Evolutionary conservation across 2,329 filamentous ascomycete genomes (phyloP).

Genomic region (Scedosporium dehoogii): DNA sequence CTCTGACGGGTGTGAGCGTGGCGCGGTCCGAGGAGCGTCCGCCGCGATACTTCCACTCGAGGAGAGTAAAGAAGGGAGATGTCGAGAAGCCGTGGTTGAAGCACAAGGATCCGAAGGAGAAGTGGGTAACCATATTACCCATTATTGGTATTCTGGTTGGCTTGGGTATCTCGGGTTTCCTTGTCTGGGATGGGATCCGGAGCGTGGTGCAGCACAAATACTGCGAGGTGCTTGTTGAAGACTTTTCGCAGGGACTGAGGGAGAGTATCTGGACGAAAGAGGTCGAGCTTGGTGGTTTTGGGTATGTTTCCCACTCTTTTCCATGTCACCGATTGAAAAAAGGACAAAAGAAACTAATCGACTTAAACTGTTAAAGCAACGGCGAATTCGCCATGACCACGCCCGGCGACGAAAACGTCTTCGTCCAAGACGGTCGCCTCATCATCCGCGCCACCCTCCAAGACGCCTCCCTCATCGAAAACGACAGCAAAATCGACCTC

Average conservation of each 20-base stretch:
- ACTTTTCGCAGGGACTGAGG: conserved; percentile 51
- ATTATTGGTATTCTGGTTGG: conserved; percentile 62
- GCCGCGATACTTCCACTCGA: conserved; percentile 61
- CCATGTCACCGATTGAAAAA: neutral
- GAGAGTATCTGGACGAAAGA: conserved; percentile 62
- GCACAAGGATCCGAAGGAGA: conserved; percentile 68
- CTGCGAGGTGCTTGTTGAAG: conserved; percentile 56
- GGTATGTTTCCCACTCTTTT: conserved; percentile 39
- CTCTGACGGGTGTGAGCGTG: neutral
- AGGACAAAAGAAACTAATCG: conserved; percentile 5
- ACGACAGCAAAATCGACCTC: conserved; percentile 60
- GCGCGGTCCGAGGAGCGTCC: conserved; percentile 23
- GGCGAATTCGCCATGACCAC: conserved; percentile 77
- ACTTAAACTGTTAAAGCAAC: conserved; percentile 40
- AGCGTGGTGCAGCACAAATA: conserved; percentile 68
- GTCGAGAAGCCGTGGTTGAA: conserved; percentile 68
- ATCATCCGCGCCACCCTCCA: conserved; percentile 71
- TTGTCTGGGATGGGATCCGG: conserved; percentile 65
- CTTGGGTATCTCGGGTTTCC: conserved; percentile 54
- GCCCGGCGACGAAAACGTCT: conserved; percentile 61
- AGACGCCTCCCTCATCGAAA: conserved; percentile 53
- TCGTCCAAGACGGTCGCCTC: conserved; percentile 57
- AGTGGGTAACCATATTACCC: conserved; percentile 77
- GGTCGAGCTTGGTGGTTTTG: conserved; percentile 64
- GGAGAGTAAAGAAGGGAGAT: conserved; percentile 61